Conservation (phyloP, 2,329 filamentous ascomycete genomes). For the Fusarium praegraminearum region DNA sequence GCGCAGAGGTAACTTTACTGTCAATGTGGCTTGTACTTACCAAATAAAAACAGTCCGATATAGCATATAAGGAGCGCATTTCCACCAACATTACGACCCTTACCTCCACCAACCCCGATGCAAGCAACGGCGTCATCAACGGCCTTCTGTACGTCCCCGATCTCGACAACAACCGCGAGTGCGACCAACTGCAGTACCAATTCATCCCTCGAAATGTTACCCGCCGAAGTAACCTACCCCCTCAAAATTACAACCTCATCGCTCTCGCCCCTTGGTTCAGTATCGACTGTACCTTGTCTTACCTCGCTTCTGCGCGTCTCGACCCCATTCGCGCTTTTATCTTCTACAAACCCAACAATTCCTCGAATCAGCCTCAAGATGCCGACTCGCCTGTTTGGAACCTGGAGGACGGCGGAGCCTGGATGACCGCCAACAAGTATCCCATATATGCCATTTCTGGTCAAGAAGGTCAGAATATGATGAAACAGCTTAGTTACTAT, state of each 20-base stretch:
- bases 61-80: slow-evolving; percentile 66
- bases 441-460: slow-evolving; percentile 87
- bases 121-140: slow-evolving; percentile 71
- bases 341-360: slow-evolving; percentile 70
- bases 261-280: slow-evolving; percentile 90
- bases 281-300: slow-evolving; percentile 77
- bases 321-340: slow-evolving; percentile 73
- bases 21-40: slow-evolving; percentile 32
- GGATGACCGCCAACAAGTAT: slow-evolving; percentile 77
- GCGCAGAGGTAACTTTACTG: slow-evolving; percentile 1
- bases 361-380: slow-evolving; percentile 72
- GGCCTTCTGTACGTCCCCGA: slow-evolving; percentile 90
- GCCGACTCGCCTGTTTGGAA: slow-evolving; percentile 75
- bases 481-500: slow-evolving; percentile 79
- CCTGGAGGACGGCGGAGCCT: slow-evolving; percentile 75
- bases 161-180: slow-evolving; percentile 68
- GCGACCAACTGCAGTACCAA: slow-evolving; percentile 70
- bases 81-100: slow-evolving; percentile 78
- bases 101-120: slow-evolving; percentile 73
- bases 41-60: slow-evolving; percentile 52
- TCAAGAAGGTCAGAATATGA: slow-evolving; percentile 72
- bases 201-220: slow-evolving; percentile 83
- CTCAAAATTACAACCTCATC: slow-evolving; percentile 77
- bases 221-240: slow-evolving; percentile 74
- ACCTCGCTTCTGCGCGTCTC: slow-evolving; percentile 70